Conservation (phyloP, 352 stramenopile genomes). For the Phytopythium boreale region DNA sequence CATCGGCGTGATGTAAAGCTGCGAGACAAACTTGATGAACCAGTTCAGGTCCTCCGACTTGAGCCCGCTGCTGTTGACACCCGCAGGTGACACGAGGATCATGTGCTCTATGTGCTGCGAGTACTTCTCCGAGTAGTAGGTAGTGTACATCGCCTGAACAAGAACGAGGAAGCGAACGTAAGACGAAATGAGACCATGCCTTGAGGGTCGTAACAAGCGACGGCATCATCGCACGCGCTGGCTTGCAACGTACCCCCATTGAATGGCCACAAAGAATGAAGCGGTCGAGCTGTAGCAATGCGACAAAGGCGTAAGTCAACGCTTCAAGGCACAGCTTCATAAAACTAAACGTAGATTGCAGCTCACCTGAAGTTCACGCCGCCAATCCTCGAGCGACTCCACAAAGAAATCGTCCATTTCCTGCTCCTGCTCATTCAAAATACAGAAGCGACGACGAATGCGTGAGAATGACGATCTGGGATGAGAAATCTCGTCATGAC, state of each 20-base stretch:
- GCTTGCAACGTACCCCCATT: slow-evolving; percentile 59
- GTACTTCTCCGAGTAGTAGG: slow-evolving; percentile 79
- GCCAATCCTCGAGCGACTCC: slow-evolving; percentile 75
- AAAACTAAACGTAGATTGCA: too few relatives aligned
- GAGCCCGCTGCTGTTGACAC: slow-evolving; percentile 42
- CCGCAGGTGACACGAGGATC: slow-evolving; percentile 71
- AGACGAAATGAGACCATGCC: too few relatives aligned
- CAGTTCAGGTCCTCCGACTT: slow-evolving; percentile 36
- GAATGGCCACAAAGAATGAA: slow-evolving; percentile 78
- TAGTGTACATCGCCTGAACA: slow-evolving; percentile 64
- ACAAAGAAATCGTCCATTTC: slow-evolving; percentile 82
- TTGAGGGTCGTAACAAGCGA: slow-evolving; percentile 3
- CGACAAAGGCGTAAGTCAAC: background rate
- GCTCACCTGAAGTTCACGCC: slow-evolving; percentile 38
- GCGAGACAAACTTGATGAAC: slow-evolving; percentile 34
- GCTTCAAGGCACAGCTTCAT: too few relatives aligned
- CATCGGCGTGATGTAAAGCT: slow-evolving; percentile 70
- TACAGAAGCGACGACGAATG: too few relatives aligned
- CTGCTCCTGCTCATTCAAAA: slow-evolving; percentile 29
- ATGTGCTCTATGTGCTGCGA: slow-evolving; percentile 66
- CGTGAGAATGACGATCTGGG: background rate
- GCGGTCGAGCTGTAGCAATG: slow-evolving; percentile 41
- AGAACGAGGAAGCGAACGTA: background rate
- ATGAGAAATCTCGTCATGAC: too few relatives aligned
- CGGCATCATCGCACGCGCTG: too few relatives aligned